phyloP scores from a whole-genome alignment of 179 eudicot genomes.

The Corrigiola litoralis region DNA sequence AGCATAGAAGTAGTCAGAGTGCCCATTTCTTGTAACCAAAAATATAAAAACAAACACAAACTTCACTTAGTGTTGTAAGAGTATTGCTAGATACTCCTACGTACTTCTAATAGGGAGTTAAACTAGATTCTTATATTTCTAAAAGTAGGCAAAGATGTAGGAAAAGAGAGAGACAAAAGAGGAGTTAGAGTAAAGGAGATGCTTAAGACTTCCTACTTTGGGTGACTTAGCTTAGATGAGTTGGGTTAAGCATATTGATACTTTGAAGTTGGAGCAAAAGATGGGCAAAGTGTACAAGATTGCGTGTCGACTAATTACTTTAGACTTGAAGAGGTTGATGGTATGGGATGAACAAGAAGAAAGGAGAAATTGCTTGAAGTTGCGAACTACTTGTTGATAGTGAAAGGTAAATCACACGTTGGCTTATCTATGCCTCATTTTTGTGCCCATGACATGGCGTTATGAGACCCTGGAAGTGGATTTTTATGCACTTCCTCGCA shows the following conservation, averaged over 20 bases:
- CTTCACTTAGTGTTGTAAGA: not conserved
- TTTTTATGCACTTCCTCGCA: not conserved
- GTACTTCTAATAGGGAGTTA: not conserved
- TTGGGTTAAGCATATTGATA: not conserved
- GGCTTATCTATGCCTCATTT: not conserved
- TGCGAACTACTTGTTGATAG: slow-evolving; percentile 8
- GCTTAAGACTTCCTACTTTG: not conserved
- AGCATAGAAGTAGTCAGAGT: slow-evolving; percentile 39
- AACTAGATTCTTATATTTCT: not conserved
- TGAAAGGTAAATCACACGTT: slow-evolving; percentile 4
- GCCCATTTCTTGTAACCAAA: slow-evolving; percentile 31
- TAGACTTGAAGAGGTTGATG: not conserved
- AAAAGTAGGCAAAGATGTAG: not conserved
- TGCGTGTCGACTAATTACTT: not conserved
- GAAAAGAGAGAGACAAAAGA: not conserved
- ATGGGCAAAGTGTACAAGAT: not conserved
- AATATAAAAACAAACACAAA: no score
- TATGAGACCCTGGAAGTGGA: not conserved
- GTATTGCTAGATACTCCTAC: not conserved
- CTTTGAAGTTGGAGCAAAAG: not conserved
- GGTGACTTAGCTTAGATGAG: not conserved
- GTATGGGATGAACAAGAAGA: not conserved
- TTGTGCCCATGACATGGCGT: not conserved
- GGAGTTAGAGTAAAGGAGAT: not conserved
- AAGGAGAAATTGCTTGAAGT: slow-evolving; percentile 28